Evolutionary conservation across 1,284 basidiomycete species (phyloP), one percentile per base, ranked within the genome.

Genomic region (Schizopora paradoxa): DNA sequence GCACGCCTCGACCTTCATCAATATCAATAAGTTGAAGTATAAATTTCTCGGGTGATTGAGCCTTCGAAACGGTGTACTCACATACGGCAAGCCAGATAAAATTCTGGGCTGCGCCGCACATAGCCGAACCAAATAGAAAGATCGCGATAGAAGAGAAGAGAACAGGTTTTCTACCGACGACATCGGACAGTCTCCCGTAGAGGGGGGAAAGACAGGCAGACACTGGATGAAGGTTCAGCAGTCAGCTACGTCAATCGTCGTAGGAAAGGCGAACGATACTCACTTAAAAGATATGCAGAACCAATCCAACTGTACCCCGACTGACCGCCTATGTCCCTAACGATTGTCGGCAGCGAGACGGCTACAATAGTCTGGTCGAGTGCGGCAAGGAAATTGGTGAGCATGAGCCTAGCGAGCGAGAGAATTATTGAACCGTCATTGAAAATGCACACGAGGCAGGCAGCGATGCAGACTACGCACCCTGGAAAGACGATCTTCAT

Each of bases 1-100:
- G 76, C 0, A 78, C 52, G 1, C 69, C 75, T 26, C 76, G 62
- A 42, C 4, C 68, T 68, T 16, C 67, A 52, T 10, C 68, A 69
- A 44, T 70, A 68, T 0, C 63, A 68, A 33, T 69, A 45, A 22
- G 56, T 53, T 21, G 53, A 51, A 33, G 59, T 54, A 11, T 54
- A 52, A 23, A 57, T 29, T 33, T 18, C 16, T 36, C 4, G 28
- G 5, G 13, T 14, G 19, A n/a, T 11, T n/a, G 35, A 43, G 26
- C 18, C 18, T 35, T 16, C 11, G 18, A 23, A 40, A 40, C 41
- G n/a, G n/a, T n/a, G n/a, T n/a, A n/a, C n/a, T 3, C 35, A 45
- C 58, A 60, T 5, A 66, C 51, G 41, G 62, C 60, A 14, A 73
- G 58, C 70, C 66, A 69, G 1, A 42, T 46, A 56, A 69, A 67